Conservation (phyloP, 768 basidiomycete genomes). For the Amanita pallidorosea region DNA sequence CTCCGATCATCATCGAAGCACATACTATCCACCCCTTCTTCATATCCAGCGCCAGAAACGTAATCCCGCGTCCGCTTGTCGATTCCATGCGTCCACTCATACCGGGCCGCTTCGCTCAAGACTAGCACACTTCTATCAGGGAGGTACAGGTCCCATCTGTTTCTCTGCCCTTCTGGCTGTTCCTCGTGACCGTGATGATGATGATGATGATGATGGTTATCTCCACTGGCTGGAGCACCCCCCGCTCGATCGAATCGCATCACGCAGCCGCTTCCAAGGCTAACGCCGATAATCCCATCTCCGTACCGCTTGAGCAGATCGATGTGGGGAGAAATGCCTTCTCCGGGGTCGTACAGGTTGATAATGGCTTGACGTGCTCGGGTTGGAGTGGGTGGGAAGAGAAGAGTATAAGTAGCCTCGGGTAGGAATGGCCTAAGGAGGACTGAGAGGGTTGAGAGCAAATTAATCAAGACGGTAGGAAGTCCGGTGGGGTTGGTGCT, state of each 20-base stretch:
- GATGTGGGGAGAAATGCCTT: constrained; percentile 84
- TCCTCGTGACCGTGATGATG: not conserved
- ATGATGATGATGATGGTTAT: not conserved
- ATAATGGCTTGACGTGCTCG: constrained; percentile 76
- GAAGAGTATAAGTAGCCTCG: constrained; percentile 33
- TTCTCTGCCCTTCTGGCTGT: constrained; percentile 9
- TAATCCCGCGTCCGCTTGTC: constrained; percentile 47
- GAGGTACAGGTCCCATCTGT: constrained; percentile 50
- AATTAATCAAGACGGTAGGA: constrained; percentile 40
- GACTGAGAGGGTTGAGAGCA: constrained; percentile 39
- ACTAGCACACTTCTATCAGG: constrained; percentile 70
- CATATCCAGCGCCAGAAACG: constrained; percentile 28
- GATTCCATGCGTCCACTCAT: constrained; percentile 86
- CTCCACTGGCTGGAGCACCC: too few relatives aligned
- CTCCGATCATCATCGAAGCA: not conserved
- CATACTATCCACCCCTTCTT: not conserved
- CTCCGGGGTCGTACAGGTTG: constrained; percentile 81
- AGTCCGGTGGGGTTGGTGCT: constrained; percentile 26
- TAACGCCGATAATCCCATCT: constrained; percentile 85
- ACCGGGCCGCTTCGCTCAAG: constrained; percentile 73
- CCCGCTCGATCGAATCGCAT: constrained; percentile 53
- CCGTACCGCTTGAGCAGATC: constrained; percentile 79
- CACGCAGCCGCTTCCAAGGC: constrained; percentile 66
- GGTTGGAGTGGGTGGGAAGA: constrained; percentile 44
- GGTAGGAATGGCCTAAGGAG: constrained; percentile 44